Percentiles rank a stretch among this genome's conserved stretches.
These are phyloP conservation scores for Debaryomycetaceae sp. DNA, from an alignment of 1,139 yeast genomes.

Conservation along the genomic window DNA sequence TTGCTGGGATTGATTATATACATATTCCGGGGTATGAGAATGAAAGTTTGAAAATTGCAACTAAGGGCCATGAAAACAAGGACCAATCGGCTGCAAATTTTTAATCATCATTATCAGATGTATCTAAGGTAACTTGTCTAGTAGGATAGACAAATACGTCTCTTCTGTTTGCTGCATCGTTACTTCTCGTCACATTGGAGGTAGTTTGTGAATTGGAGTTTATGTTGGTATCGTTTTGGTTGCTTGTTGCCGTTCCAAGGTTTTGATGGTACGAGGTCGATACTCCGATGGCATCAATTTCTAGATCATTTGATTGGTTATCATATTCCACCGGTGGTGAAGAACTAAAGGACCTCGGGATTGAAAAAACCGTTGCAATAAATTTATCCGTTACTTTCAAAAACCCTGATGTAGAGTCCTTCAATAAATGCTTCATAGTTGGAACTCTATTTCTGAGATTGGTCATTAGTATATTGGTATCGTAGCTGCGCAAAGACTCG, in stretches of 20 bases:
- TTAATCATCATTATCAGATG: constrained; percentile 2
- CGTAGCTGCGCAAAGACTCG: not conserved
- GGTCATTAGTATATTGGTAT: not conserved
- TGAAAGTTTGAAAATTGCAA: constrained; percentile 69
- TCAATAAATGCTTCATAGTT: not conserved
- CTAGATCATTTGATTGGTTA: not conserved
- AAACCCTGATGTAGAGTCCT: constrained; percentile 12
- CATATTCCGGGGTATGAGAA: constrained; percentile 83
- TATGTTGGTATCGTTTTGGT: not conserved
- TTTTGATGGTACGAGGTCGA: not conserved
- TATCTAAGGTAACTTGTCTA: constrained; percentile 35
- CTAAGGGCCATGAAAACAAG: constrained; percentile 58
- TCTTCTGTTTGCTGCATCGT: constrained; percentile 21
- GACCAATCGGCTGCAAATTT: not conserved
- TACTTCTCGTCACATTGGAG: not conserved
- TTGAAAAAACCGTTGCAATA: constrained; percentile 60
- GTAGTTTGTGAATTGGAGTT: not conserved
- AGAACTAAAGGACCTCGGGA: constrained; percentile 50
- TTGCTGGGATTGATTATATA: constrained; percentile 63
- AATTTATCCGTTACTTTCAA: constrained; percentile 50
- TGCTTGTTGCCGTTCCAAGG: not conserved
- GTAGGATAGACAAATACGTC: constrained; percentile 57
- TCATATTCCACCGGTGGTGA: constrained; percentile 15
- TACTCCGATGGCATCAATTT: not conserved
- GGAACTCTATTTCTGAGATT: not conserved